phyloP scores from a whole-genome alignment of 306 rosid genomes.

The Trichosanthes cucumerina region DNA sequence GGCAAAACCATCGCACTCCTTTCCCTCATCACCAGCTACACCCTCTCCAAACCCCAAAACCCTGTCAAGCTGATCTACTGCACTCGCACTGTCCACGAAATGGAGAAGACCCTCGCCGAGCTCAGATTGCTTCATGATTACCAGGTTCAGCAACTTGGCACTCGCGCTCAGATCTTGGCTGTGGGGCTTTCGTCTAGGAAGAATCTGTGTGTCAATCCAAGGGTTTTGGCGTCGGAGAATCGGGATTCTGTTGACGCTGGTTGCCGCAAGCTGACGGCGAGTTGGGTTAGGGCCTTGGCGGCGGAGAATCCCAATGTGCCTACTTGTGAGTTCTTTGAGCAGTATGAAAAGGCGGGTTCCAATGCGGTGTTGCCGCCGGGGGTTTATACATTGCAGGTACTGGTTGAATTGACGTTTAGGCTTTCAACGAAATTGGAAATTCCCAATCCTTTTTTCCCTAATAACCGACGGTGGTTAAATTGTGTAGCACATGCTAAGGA shows the following conservation, averaged over 20 bases:
- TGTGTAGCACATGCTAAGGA: not conserved
- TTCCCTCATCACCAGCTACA: slow-evolving; percentile 74
- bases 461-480: not conserved
- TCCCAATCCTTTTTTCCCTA: not conserved
- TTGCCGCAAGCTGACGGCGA: slow-evolving; percentile 70
- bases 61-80: slow-evolving; percentile 82
- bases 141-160: slow-evolving; percentile 50
- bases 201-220: slow-evolving; percentile 60
- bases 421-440: not conserved
- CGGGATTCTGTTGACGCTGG: slow-evolving; percentile 89
- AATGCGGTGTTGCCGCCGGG: slow-evolving; percentile 67
- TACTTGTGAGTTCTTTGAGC: slow-evolving; percentile 66
- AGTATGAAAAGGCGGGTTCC: slow-evolving; percentile 61
- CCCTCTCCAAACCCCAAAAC: slow-evolving; percentile 57
- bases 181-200: slow-evolving; percentile 72
- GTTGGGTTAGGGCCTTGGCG: slow-evolving; percentile 79
- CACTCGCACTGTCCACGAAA: slow-evolving; percentile 94
- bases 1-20: slow-evolving; percentile 86
- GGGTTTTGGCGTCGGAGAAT: slow-evolving; percentile 49
- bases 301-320: slow-evolving; percentile 48
- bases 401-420: not conserved
- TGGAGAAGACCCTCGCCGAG: slow-evolving; percentile 92
- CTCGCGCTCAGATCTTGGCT: slow-evolving; percentile 57
- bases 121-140: slow-evolving; percentile 60
- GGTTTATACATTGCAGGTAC: slow-evolving; percentile 84